A percentile compares a stretch with the other conserved stretches of the same genome.
Conservation (phyloP, 176 grass and related monocot species). For the Puccinellia tenuiflora region DNA sequence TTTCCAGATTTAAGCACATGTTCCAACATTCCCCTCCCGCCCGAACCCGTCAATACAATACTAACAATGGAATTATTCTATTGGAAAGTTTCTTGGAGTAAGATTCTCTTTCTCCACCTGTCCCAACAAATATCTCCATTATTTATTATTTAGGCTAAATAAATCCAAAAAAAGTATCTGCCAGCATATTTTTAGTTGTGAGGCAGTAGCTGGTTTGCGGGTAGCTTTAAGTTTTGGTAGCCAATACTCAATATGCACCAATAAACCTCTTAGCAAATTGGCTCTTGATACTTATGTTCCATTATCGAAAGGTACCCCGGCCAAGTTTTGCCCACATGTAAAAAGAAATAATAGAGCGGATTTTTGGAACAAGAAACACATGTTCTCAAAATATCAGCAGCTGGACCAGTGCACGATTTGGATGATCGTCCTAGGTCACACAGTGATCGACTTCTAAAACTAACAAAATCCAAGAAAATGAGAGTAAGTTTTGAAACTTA, state of each 20-base stretch:
- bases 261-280: not conserved
- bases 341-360: not conserved
- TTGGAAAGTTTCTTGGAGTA: not conserved
- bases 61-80: not conserved
- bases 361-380: not conserved
- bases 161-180: not conserved
- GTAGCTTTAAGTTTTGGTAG: not conserved
- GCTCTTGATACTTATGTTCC: not conserved
- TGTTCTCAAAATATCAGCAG: not conserved
- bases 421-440: not conserved
- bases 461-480: not conserved
- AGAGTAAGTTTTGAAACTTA: not conserved
- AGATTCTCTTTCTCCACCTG: not conserved
- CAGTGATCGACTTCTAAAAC: not conserved
- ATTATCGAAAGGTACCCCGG: not conserved
- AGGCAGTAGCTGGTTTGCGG: not conserved
- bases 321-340: not conserved
- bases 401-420: not conserved
- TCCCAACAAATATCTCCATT: slow-evolving; percentile 3
- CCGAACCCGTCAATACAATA: slow-evolving; percentile 14
- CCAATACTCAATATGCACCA: not conserved
- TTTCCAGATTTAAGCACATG: not conserved
- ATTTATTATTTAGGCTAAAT: not conserved
- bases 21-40: not conserved
- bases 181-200: not conserved